Evolutionary conservation across 2,329 filamentous ascomycete species (phyloP), one percentile per base, ranked within the genome.

Genomic region (Myotisia sp.): DNA sequence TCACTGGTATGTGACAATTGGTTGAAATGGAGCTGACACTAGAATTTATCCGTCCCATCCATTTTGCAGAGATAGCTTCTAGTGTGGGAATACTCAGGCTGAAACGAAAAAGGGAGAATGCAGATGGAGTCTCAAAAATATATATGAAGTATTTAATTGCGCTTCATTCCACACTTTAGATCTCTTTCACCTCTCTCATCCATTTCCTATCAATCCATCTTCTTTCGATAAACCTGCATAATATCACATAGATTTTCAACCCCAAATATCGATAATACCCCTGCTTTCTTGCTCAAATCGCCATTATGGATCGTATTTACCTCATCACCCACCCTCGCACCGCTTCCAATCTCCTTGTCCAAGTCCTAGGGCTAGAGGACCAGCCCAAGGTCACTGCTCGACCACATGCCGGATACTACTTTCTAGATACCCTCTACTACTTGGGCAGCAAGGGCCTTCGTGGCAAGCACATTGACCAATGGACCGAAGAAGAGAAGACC

Each of bases 271-370:
- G 13, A 21, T 10, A 6, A 18, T 21, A 20, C 24, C n/a, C 6
- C 10, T 27, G 5, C 24, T 5, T 5, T 6, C 14, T 6, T 13
- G 14, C 14, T 12, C n/a, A 5, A 21, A 10, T 22, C 13, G 18
- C n/a, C 29, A 32, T 21, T 7, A 32, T 32, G 29, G 16, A 33
- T 17, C 45, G 46, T 8, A 27, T 48, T 21, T 38, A 45, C 17
- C 42, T 52, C 5, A 26, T 54, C 18, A 48, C 47, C 27, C 40
- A 44, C 32, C 50, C 51, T 4, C 49, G 53, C 29, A 51, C 53
- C 5, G 53, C 52, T 5, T 55, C 53, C 9, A 53, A 55, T 33
- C 42, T 56, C 5, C 42, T 55, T 6, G 40, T 52, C 19, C 44
- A 44, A 10, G 47, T 56, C 19, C 44, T 56, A 18, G 44, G 45